Conservation (phyloP, 305 asterid species). For the Withania somnifera region DNA sequence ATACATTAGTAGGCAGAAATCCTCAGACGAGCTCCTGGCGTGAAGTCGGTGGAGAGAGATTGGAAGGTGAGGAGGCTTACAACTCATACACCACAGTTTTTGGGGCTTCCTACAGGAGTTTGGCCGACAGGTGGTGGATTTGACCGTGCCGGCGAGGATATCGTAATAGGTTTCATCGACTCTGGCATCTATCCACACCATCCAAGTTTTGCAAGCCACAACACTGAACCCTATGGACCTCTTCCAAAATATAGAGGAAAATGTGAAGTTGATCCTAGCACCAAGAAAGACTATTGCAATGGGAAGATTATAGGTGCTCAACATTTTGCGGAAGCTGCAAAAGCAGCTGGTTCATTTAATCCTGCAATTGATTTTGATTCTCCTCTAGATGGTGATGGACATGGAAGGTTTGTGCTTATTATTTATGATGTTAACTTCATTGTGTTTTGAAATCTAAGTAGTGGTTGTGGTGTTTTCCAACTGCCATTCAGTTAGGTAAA, state of each 20-base stretch:
- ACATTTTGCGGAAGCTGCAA: constrained; percentile 97
- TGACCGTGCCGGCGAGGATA: constrained; percentile 95
- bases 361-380: constrained; percentile 73
- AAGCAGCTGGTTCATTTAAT: constrained; percentile 85
- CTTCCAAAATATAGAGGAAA: constrained; percentile 78
- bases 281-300: constrained; percentile 70
- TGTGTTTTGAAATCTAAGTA: neutral
- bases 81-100: constrained; percentile 89
- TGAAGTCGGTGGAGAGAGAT: constrained; percentile 82
- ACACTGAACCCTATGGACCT: constrained; percentile 76
- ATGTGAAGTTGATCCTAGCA: constrained; percentile 69
- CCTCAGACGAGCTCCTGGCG: constrained; percentile 73
- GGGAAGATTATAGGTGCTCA: constrained; percentile 99
- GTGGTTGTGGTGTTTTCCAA: neutral
- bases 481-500: neutral
- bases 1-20: constrained; percentile 77
- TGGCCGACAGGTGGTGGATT: constrained; percentile 98
- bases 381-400: constrained; percentile 98
- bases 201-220: constrained; percentile 69
- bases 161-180: constrained; percentile 84
- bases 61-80: constrained; percentile 97
- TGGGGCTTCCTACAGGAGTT: constrained; percentile 98
- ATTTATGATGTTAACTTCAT: neutral
- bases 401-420: constrained; percentile 66
- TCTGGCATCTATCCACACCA: constrained; percentile 91